Evolutionary conservation across 805 yeast genomes (phyloP).

Genomic region (Lachancea nothofagi): DNA sequence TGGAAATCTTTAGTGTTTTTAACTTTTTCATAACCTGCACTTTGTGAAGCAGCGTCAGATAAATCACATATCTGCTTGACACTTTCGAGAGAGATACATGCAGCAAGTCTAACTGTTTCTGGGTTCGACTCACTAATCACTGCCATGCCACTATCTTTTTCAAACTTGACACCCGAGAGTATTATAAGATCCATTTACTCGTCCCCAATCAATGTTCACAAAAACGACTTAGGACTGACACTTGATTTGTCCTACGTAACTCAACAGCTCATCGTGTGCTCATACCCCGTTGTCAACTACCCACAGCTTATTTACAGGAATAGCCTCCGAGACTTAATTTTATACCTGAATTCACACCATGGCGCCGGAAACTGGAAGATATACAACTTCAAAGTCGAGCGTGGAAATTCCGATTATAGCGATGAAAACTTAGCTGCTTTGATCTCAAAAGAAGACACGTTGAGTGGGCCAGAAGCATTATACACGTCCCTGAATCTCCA

Average conservation of each 20-base stretch:
- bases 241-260: conserved; percentile 67
- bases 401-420: conserved; percentile 35
- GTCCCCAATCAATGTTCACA: conserved; percentile 23
- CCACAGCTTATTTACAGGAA: conserved; percentile 47
- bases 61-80: background rate
- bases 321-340: conserved; percentile 45
- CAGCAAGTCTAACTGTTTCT: too few relatives aligned
- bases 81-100: too few relatives aligned
- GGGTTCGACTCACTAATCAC: too few relatives aligned
- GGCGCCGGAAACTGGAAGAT: conserved; percentile 57
- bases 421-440: conserved; percentile 19
- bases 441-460: background rate
- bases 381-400: conserved; percentile 66
- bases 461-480: background rate
- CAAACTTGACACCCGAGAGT: conserved; percentile 12
- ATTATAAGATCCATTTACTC: conserved; percentile 18
- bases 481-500: background rate
- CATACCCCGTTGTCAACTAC: conserved; percentile 58
- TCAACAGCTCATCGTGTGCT: conserved; percentile 60
- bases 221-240: conserved; percentile 29
- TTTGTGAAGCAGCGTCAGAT: conserved; percentile 1
- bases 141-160: conserved; percentile 7
- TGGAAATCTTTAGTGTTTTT: background rate
- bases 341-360: conserved; percentile 43
- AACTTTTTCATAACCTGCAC: background rate